Evolutionary conservation across 306 rosid species (phyloP).

Genomic region (Elaeagnus macrophylla): DNA sequence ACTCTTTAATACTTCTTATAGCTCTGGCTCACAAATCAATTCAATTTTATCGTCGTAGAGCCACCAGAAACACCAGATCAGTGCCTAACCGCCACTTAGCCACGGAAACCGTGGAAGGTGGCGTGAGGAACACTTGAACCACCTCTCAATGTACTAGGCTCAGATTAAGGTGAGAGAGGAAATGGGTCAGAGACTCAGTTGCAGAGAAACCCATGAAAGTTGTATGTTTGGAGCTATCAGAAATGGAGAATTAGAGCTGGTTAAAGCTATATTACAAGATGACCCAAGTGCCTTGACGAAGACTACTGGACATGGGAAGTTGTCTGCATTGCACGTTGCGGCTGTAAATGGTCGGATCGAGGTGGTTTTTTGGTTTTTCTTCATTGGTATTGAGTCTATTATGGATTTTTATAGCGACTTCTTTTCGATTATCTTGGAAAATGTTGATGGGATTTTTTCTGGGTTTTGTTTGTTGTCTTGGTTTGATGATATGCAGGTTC

Average conservation of each 20-base stretch:
- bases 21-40: background rate
- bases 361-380: slow-evolving; percentile 30
- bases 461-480: slow-evolving; percentile 13
- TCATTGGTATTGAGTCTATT: background rate
- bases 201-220: slow-evolving; percentile 32
- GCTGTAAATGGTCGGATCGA: slow-evolving; percentile 74
- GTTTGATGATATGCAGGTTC: slow-evolving; percentile 39
- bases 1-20: background rate
- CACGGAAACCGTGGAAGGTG: slow-evolving; percentile 34
- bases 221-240: slow-evolving; percentile 48
- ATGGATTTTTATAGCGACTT: background rate
- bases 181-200: slow-evolving; percentile 83
- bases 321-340: slow-evolving; percentile 66
- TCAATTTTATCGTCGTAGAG: background rate
- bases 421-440: slow-evolving; percentile 4
- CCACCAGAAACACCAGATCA: slow-evolving; percentile 11
- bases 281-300: slow-evolving; percentile 41
- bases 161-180: slow-evolving; percentile 14
- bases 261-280: slow-evolving; percentile 33
- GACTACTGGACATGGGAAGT: slow-evolving; percentile 29
- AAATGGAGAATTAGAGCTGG: slow-evolving; percentile 48
- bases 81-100: background rate
- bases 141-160: slow-evolving; percentile 14
- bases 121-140: slow-evolving; percentile 22
- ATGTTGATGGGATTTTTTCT: slow-evolving; percentile 6